These are phyloP conservation scores for Rhodotorula kratochvilovae DNA, from an alignment of 768 basidiomycete genomes.

Conservation along the genomic window DNA sequence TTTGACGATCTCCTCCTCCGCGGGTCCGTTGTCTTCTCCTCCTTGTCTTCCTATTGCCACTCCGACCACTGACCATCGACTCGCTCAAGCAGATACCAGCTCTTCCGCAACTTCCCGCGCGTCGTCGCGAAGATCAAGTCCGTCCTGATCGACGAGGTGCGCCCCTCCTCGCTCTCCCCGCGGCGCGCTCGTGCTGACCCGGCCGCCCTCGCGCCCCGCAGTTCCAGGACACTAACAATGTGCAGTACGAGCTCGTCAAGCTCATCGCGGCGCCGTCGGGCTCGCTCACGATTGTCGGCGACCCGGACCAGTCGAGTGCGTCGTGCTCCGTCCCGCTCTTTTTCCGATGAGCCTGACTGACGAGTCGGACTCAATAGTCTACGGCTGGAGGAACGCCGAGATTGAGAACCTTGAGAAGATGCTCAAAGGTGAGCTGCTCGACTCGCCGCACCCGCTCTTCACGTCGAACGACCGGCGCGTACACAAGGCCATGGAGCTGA, in stretches of 20 bases:
- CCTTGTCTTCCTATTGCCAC: too few relatives aligned
- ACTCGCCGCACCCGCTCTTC: too few relatives aligned
- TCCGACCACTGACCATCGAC: too few relatives aligned
- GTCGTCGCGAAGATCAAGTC: conserved; percentile 62
- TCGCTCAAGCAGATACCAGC: conserved; percentile 2
- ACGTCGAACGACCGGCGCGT: too few relatives aligned
- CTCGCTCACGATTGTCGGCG: conserved; percentile 75
- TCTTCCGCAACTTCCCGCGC: conserved; percentile 55
- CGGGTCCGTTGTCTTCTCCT: conserved; percentile 55
- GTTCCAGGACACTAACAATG: conserved; percentile 77
- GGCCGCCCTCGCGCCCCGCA: conserved; percentile 56
- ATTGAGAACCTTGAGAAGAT: conserved; percentile 69
- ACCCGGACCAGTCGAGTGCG: conserved; percentile 82
- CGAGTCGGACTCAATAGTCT: conserved; percentile 52
- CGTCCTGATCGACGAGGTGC: conserved; percentile 48
- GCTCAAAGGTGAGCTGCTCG: conserved; percentile 54
- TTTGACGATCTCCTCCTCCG: conserved; percentile 82
- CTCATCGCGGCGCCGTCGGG: conserved; percentile 56
- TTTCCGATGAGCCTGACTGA: not conserved
- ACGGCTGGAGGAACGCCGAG: conserved; percentile 76
- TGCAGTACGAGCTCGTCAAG: conserved; percentile 75
- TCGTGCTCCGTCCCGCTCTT: not conserved
- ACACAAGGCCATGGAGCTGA: too few relatives aligned
- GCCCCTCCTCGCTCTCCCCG: not conserved
- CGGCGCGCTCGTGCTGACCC: not conserved